Base-by-base conservation (phyloP, 2,329 filamentous ascomycete species). In the Fusarium musae region DNA sequence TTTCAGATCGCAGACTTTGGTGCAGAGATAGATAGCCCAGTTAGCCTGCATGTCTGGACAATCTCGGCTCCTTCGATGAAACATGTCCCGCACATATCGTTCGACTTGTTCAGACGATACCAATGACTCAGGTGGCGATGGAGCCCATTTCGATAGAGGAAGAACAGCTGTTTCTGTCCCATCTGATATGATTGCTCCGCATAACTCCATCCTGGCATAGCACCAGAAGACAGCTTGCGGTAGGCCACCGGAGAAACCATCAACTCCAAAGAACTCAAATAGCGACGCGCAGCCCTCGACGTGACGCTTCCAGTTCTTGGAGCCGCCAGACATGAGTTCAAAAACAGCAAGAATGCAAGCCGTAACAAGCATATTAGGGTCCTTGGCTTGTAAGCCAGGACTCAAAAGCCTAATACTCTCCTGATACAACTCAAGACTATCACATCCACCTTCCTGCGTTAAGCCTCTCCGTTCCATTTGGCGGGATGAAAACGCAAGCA, bases 161-260 rank as follows among this genome's bases (percentile, higher is more conserved):
- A 89, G 82, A 6, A 88, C 83, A 0, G 86, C 85, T 23, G 82
- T 84, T 47, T 87, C 83, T 1, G 84, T 85, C 1, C 85, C 85
- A 42, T 83, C 82, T 0, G 86, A 87, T 34, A 89, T 88, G 6
- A 89, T 83, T 0, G 84, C 86, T 40, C 86, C 87, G 66, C 87
- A 89, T 6, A 88, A 74, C 74, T 89, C 87, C 87, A 89, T 89
- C 47, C 88, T 82, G 1, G 86, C 87, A 74, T 88, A 89, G 71
- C 87, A 89, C 87, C 87, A 90, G 69, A 89, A 90, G 0, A 89
- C 81, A 1, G 87, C 87, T 71, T 88, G 86, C 10, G 83, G 82
- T 7, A 87, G 83, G n/a, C 79, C 79, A 16, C 79, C 79, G 6
- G 79, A 79, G 65, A 81, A 81, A 1, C 88, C 88, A 42, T 86